Conservation (phyloP, 768 basidiomycete species). For the Fomitopsis pulvina region DNA sequence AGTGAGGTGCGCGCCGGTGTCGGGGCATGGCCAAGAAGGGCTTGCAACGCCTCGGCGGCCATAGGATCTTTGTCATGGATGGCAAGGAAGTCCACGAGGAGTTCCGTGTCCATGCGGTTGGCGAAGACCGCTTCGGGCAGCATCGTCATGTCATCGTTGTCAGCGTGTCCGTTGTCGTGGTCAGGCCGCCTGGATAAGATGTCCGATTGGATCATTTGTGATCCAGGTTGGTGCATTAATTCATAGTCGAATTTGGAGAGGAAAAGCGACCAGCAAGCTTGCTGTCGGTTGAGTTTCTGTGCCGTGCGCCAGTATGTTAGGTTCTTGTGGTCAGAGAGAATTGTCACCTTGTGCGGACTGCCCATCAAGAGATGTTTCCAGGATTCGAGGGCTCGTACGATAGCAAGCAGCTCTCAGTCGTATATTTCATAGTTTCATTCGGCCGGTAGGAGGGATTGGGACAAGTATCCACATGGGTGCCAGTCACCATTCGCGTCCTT, state of each 20-base stretch:
- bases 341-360: conserved; percentile 4
- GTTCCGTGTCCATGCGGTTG: too few species aligned
- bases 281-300: conserved; percentile 21
- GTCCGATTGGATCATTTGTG: neutral
- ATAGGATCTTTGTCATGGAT: too few species aligned
- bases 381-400: conserved; percentile 17
- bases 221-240: neutral
- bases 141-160: too few species aligned
- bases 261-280: conserved; percentile 30
- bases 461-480: conserved; percentile 8
- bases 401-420: too few species aligned
- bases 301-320: conserved; percentile 19
- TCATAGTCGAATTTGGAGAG: conserved; percentile 15
- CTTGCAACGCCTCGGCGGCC: too few species aligned
- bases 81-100: too few species aligned
- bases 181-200: neutral
- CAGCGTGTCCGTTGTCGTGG: too few species aligned
- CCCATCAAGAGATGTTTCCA: conserved; percentile 21
- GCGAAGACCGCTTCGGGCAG: too few species aligned
- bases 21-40: too few species aligned
- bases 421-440: conserved; percentile 26
- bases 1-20: too few species aligned
- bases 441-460: conserved; percentile 6
- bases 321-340: conserved; percentile 25
- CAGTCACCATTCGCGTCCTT: conserved; percentile 4